Evolutionary conservation across 2,329 filamentous ascomycete species (phyloP).

Genomic region (Beauveria sp.): DNA sequence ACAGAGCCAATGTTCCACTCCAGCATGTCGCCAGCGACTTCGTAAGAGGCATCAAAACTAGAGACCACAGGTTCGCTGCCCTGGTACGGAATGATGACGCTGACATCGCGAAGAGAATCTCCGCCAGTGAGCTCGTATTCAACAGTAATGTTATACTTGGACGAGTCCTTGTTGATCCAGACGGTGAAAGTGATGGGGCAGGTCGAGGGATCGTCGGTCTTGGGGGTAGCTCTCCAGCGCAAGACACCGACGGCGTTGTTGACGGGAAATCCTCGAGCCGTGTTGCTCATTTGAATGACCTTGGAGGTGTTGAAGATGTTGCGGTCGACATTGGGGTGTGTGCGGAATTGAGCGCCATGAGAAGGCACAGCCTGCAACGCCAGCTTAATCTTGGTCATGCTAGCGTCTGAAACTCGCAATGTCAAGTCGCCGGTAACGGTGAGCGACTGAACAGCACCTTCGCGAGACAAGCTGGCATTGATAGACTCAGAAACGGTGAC

Average conservation of each 20-base stretch:
- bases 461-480: slow-evolving; percentile 77
- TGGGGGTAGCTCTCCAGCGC: slow-evolving; percentile 82
- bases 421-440: slow-evolving; percentile 88
- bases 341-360: slow-evolving; percentile 83
- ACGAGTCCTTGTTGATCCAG: slow-evolving; percentile 86
- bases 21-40: slow-evolving; percentile 83
- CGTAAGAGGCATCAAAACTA: slow-evolving; percentile 89
- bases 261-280: slow-evolving; percentile 79
- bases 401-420: slow-evolving; percentile 79
- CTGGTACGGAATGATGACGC: slow-evolving; percentile 79
- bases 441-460: slow-evolving; percentile 79
- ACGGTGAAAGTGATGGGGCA: slow-evolving; percentile 94
- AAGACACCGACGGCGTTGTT: slow-evolving; percentile 92
- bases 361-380: slow-evolving; percentile 67
- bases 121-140: slow-evolving; percentile 89
- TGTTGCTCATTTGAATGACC: slow-evolving; percentile 83
- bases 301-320: slow-evolving; percentile 75
- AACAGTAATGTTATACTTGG: slow-evolving; percentile 82
- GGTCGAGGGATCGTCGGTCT: slow-evolving; percentile 69
- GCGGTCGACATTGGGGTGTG: slow-evolving; percentile 94
- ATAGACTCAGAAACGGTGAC: slow-evolving; percentile 86
- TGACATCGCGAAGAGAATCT: slow-evolving; percentile 73
- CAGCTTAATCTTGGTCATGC: slow-evolving; percentile 87
- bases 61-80: slow-evolving; percentile 80
- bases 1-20: slow-evolving; percentile 91